A percentile compares a stretch with the other conserved stretches of the same genome.
Evolutionary conservation across 2,329 filamentous ascomycete genomes (phyloP).

Genomic region (Aspergillus versicolor): DNA sequence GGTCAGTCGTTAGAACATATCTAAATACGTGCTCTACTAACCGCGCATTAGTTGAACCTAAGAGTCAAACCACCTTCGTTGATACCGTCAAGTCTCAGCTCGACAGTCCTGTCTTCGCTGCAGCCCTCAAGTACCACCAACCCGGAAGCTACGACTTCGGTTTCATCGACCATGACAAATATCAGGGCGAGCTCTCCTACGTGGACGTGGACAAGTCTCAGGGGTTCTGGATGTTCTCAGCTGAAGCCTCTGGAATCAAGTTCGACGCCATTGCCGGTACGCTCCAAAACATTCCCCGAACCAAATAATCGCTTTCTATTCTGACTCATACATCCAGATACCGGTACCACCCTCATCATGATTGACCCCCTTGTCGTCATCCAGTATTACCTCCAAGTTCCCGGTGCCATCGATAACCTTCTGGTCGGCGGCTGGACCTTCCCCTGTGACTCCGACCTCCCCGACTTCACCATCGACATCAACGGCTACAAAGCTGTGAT

Average conservation of each 20-base stretch:
- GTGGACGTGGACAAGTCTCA: constrained; percentile 55
- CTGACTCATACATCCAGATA: constrained; percentile 47
- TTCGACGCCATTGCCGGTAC: constrained; percentile 57
- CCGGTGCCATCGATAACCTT: constrained; percentile 50
- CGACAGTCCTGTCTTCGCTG: constrained; percentile 54
- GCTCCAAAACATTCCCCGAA: neutral
- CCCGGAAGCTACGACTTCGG: constrained; percentile 59
- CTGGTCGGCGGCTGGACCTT: constrained; percentile 56
- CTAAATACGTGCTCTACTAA: neutral
- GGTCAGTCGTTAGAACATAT: constrained; percentile 19
- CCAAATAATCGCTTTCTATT: neutral
- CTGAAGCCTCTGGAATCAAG: constrained; percentile 45
- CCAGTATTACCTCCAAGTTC: constrained; percentile 60
- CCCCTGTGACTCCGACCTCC: constrained; percentile 51
- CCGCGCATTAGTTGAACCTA: constrained; percentile 42
- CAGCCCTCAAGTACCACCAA: constrained; percentile 53
- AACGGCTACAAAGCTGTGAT: constrained; percentile 51
- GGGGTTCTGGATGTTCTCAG: constrained; percentile 64
- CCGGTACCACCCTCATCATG: constrained; percentile 67
- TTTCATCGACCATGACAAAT: constrained; percentile 59
- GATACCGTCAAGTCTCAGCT: constrained; percentile 57
- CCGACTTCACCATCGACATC: constrained; percentile 56
- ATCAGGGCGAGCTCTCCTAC: constrained; percentile 59
- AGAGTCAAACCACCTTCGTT: constrained; percentile 58
- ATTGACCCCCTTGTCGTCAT: constrained; percentile 42